A percentile compares a stretch with the other conserved stretches of the same genome.
Evolutionary conservation across 176 grass and related monocot species (phyloP).

Genomic region (Cenchrus americanus): DNA sequence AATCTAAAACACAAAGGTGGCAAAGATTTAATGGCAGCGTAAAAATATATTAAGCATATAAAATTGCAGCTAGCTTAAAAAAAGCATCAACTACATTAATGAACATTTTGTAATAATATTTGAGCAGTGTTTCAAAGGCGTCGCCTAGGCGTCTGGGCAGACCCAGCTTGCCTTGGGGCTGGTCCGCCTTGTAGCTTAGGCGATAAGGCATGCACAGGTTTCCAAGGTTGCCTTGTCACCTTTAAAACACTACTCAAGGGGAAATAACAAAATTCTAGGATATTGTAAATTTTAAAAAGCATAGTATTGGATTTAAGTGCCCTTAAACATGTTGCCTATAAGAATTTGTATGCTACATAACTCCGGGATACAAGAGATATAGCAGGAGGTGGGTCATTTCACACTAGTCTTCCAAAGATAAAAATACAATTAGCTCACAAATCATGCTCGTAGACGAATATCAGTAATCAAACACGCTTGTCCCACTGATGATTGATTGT

Average conservation of each 20-base stretch:
- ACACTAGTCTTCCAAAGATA: not conserved
- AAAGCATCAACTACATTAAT: not conserved
- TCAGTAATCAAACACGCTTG: conserved; percentile 12
- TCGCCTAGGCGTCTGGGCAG: too few species aligned
- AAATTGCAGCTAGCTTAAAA: conserved; percentile 17
- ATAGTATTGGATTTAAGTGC: not conserved
- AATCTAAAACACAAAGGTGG: conserved; percentile 27
- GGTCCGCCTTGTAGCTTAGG: too few species aligned
- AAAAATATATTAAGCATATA: conserved; percentile 28
- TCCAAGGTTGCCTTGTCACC: too few species aligned
- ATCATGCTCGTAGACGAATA: conserved; percentile 12
- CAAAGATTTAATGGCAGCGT: conserved; percentile 14
- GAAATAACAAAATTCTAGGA: not conserved
- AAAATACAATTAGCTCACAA: not conserved
- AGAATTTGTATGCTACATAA: conserved; percentile 18
- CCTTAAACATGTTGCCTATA: conserved; percentile 10
- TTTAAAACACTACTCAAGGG: too few species aligned
- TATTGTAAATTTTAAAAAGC: not conserved
- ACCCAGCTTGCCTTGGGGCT: too few species aligned
- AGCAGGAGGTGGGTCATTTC: not conserved
- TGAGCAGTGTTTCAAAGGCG: not conserved
- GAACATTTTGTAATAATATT: not conserved
- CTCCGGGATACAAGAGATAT: not conserved
- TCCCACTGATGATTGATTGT: conserved; percentile 6
- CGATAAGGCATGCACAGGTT: too few species aligned